phyloP scores from a whole-genome alignment of 2,329 filamentous ascomycete species.

The Talaromyces sp. region DNA sequence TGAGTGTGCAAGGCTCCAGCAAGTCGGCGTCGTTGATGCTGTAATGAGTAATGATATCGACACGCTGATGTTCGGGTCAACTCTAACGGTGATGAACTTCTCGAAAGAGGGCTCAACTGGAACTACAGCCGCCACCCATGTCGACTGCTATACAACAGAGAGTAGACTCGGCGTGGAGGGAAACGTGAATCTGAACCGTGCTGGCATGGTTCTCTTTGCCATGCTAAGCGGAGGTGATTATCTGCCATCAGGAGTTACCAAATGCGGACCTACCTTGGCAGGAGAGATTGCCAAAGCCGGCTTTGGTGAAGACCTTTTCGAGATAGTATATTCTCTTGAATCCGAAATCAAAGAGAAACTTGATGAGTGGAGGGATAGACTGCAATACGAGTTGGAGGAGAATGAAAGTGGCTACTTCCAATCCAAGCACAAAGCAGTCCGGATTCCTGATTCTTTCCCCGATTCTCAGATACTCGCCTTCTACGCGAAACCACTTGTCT shows the following conservation, averaged over 20 bases:
- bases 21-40: conserved; percentile 77
- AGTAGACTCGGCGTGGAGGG: conserved; percentile 44
- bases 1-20: conserved; percentile 83
- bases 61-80: conserved; percentile 93
- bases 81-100: conserved; percentile 73
- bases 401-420: conserved; percentile 81
- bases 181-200: conserved; percentile 56
- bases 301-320: conserved; percentile 67
- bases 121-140: conserved; percentile 65
- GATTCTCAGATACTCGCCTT: conserved; percentile 72
- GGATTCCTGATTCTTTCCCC: conserved; percentile 76
- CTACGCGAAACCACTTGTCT: conserved; percentile 84
- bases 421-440: conserved; percentile 65
- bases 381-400: conserved; percentile 70
- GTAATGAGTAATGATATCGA: conserved; percentile 96
- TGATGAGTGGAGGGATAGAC: conserved; percentile 62
- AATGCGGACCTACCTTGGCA: conserved; percentile 80
- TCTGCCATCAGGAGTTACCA: conserved; percentile 76
- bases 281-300: conserved; percentile 85
- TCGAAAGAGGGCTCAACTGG: conserved; percentile 65
- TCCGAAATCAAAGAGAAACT: conserved; percentile 35
- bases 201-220: conserved; percentile 90
- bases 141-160: conserved; percentile 69
- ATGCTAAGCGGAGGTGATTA: conserved; percentile 97
- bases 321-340: conserved; percentile 51